These are phyloP conservation scores for Fraxinus quadrangulata DNA, from an alignment of 257 asterid species.

Conservation along the genomic window DNA sequence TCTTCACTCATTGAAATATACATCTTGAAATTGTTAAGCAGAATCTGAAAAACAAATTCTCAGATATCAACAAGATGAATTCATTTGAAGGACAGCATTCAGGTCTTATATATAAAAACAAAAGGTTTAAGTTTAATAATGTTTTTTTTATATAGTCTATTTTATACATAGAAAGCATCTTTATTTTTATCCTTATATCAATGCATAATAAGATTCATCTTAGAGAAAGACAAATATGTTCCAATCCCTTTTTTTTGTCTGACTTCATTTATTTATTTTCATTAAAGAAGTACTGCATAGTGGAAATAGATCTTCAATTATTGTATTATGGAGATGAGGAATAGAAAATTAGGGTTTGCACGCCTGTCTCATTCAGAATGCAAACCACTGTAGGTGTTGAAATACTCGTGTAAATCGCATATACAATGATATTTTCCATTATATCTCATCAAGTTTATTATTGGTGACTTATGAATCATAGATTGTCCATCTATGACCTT, in stretches of 20 bases:
- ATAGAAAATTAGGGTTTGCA: background rate
- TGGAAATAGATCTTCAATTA: background rate
- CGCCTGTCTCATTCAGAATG: background rate
- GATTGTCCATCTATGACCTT: no score
- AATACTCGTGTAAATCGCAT: background rate
- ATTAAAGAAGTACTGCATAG: background rate
- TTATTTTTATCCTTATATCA: background rate
- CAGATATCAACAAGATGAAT: background rate
- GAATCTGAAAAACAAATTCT: background rate
- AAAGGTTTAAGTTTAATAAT: background rate
- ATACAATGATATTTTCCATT: background rate
- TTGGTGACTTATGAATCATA: no score
- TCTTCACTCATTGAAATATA: background rate
- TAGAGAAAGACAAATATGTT: background rate
- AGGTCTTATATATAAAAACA: background rate
- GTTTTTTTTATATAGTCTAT: background rate
- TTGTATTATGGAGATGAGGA: background rate
- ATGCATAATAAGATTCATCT: background rate
- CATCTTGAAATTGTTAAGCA: background rate
- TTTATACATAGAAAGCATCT: background rate
- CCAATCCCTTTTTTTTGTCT: background rate
- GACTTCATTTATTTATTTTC: background rate
- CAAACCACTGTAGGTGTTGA: slow-evolving; percentile 22
- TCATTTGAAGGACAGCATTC: background rate
- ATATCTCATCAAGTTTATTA: background rate